These are phyloP conservation scores for Alternaria incomplexa DNA, from an alignment of 2,329 filamentous ascomycete species.

Conservation along the genomic window DNA sequence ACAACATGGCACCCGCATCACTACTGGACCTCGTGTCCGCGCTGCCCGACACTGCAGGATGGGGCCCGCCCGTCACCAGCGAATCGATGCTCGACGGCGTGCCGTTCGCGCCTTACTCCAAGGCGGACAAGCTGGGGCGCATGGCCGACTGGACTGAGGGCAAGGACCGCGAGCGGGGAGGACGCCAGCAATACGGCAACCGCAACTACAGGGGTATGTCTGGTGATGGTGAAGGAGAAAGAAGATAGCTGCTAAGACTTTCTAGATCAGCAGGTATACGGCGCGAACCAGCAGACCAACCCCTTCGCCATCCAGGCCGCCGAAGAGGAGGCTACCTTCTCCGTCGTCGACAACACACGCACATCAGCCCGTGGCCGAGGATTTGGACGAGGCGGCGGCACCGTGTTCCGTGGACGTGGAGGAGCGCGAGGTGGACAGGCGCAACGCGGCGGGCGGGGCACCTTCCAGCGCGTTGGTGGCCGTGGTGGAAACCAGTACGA, in stretches of 20 bases:
- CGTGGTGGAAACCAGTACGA: conserved; percentile 73
- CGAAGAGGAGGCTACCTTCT: conserved; percentile 97
- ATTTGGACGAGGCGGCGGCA: conserved; percentile 84
- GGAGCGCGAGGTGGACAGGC: conserved; percentile 76
- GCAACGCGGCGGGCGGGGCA: conserved; percentile 73
- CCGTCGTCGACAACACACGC: conserved; percentile 93
- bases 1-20: conserved; percentile 54
- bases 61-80: conserved; percentile 82
- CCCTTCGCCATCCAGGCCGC: conserved; percentile 87
- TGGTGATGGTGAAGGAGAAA: neutral
- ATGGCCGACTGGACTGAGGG: conserved; percentile 99
- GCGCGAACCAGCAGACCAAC: conserved; percentile 78
- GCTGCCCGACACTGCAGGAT: conserved; percentile 59
- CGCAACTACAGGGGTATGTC: conserved; percentile 83
- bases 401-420: conserved; percentile 80
- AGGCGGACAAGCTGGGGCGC: conserved; percentile 96
- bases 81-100: conserved; percentile 94
- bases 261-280: conserved; percentile 94
- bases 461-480: conserved; percentile 74
- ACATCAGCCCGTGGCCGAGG: conserved; percentile 81
- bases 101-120: conserved; percentile 97
- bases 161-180: conserved; percentile 79
- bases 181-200: conserved; percentile 82
- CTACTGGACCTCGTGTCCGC: conserved; percentile 56
- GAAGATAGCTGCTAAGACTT: conserved; percentile 8